phyloP scores from a whole-genome alignment of 2,329 filamentous ascomycete genomes.

The Pyrenophora seminiperda region DNA sequence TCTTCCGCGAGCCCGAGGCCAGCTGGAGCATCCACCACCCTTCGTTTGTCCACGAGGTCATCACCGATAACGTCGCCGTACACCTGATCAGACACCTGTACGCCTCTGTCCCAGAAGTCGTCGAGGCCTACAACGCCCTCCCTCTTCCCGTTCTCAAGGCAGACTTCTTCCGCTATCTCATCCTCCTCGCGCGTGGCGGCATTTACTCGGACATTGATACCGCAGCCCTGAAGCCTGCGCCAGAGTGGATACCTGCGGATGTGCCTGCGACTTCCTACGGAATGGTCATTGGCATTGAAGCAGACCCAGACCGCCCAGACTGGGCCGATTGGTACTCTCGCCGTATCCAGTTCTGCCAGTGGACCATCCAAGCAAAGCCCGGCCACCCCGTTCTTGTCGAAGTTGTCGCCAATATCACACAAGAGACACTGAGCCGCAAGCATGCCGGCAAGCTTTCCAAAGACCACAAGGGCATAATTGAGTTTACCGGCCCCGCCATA shows the following conservation, averaged over 20 bases:
- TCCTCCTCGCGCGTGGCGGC: conserved; percentile 75
- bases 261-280: conserved; percentile 80
- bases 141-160: conserved; percentile 62
- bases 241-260: conserved; percentile 82
- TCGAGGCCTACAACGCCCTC: conserved; percentile 57
- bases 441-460: conserved; percentile 66
- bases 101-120: conserved; percentile 63
- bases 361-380: conserved; percentile 96
- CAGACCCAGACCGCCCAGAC: conserved; percentile 88
- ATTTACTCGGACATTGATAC: conserved; percentile 89
- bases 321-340: conserved; percentile 97
- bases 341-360: conserved; percentile 97
- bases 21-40: conserved; percentile 89
- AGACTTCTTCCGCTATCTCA: conserved; percentile 71
- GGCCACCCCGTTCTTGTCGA: conserved; percentile 91
- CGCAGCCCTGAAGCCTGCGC: conserved; percentile 76
- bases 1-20: conserved; percentile 81
- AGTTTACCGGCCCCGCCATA: conserved; percentile 90
- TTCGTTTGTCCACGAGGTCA: conserved; percentile 92
- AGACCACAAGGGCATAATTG: conserved; percentile 78
- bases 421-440: conserved; percentile 78
- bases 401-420: conserved; percentile 83
- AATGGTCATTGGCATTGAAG: conserved; percentile 92
- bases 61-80: conserved; percentile 85
- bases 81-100: conserved; percentile 87